A percentile compares a stretch with the other conserved stretches of the same genome.
phyloP scores from a whole-genome alignment of 768 basidiomycete species.

The Cantharellus cinnabarinus region DNA sequence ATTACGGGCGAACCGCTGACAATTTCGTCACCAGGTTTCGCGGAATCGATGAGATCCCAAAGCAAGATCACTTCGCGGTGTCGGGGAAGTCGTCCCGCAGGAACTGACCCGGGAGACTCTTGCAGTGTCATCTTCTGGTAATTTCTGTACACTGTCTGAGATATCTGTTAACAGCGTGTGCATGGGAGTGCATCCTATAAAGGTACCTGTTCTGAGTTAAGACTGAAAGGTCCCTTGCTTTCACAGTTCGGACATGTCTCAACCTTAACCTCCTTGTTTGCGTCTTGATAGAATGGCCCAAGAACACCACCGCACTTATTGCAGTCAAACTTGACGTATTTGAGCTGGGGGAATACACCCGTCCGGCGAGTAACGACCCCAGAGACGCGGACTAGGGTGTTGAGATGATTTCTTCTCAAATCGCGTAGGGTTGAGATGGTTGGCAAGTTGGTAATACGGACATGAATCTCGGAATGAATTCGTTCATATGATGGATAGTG shows the following conservation, averaged over 20 bases:
- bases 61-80: constrained; percentile 92
- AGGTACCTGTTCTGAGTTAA: constrained; percentile 83
- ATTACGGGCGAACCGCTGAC: constrained; percentile 20
- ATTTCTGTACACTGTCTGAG: constrained; percentile 66
- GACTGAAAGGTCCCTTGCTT: constrained; percentile 81
- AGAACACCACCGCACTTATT: constrained; percentile 82
- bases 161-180: neutral
- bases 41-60: constrained; percentile 96
- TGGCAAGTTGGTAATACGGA: constrained; percentile 87
- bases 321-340: constrained; percentile 98
- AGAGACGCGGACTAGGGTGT: constrained; percentile 84
- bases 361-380: constrained; percentile 91
- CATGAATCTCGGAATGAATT: constrained; percentile 95
- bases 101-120: constrained; percentile 93
- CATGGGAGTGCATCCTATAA: neutral
- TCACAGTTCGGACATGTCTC: constrained; percentile 91
- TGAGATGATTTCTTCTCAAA: constrained; percentile 76
- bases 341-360: constrained; percentile 97
- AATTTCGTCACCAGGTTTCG: constrained; percentile 97
- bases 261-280: constrained; percentile 79
- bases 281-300: constrained; percentile 97
- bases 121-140: constrained; percentile 98
- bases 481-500: constrained; percentile 93
- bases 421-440: constrained; percentile 80
- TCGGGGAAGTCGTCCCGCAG: constrained; percentile 87